These are phyloP conservation scores for Fusarium floridanum DNA, from an alignment of 2,329 filamentous ascomycete genomes.

Conservation along the genomic window DNA sequence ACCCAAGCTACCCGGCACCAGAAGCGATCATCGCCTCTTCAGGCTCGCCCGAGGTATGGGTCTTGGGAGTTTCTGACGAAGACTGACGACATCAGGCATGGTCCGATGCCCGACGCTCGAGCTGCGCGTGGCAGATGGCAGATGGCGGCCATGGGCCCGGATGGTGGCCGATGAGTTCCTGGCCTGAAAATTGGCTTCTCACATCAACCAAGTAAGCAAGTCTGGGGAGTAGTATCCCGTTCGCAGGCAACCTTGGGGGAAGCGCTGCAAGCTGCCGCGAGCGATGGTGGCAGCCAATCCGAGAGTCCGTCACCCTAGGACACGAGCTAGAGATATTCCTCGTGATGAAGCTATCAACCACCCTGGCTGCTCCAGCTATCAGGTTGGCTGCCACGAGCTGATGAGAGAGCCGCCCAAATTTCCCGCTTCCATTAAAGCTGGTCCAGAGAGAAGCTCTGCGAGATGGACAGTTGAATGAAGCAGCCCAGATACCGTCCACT, in stretches of 20 bases:
- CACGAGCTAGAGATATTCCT: conserved; percentile 13
- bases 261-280: conserved; percentile 20
- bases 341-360: conserved; percentile 20
- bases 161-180: conserved; percentile 16
- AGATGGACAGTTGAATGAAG: conserved; percentile 16
- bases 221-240: conserved; percentile 18
- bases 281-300: conserved; percentile 39
- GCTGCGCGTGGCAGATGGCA: conserved; percentile 3
- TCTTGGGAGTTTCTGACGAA: conserved; percentile 12
- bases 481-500: conserved; percentile 3
- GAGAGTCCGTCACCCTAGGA: conserved; percentile 20
- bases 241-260: not conserved
- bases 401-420: conserved; percentile 17
- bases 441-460: not conserved
- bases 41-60: not conserved
- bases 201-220: not conserved
- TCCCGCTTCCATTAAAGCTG: conserved; percentile 3
- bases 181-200: conserved; percentile 4
- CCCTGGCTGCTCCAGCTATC: conserved; percentile 4
- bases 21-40: conserved; percentile 9
- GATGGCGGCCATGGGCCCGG: conserved; percentile 12
- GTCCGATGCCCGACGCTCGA: conserved; percentile 1
- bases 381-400: conserved; percentile 16
- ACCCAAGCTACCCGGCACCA: conserved; percentile 25
- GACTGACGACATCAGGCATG: conserved; percentile 11